Evolutionary conservation across 257 asterid genomes (phyloP).

Genomic region (Salvia hispanica): DNA sequence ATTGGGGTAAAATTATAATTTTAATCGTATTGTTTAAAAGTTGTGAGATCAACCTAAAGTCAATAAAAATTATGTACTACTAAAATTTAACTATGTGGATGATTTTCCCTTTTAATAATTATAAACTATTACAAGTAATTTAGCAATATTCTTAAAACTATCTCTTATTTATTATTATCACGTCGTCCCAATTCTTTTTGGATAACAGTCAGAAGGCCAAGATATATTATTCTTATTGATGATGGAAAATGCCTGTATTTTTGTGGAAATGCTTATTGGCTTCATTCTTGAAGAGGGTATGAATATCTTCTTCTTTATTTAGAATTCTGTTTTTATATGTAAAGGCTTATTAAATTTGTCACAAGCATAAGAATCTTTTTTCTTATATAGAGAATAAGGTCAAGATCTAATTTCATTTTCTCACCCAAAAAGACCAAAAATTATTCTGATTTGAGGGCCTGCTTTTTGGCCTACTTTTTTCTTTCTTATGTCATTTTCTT

Average conservation of each 20-base stretch:
- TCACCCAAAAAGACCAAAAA: not conserved
- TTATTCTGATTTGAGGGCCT: slow-evolving; percentile 1
- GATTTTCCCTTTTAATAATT: no score
- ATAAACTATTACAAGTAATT: no score
- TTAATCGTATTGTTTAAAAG: no score
- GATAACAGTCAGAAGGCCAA: not conserved
- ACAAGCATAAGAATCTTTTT: not conserved
- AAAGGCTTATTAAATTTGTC: slow-evolving; percentile 9
- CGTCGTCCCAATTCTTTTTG: not conserved
- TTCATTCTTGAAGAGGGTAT: not conserved
- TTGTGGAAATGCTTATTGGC: not conserved
- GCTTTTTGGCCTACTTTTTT: not conserved
- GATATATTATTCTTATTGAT: not conserved
- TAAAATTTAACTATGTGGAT: no score
- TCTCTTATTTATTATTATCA: not conserved
- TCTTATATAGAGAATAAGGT: not conserved
- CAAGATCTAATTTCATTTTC: not conserved
- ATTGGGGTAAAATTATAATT: no score
- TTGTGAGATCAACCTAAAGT: no score
- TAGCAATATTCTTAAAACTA: no score
- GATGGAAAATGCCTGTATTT: not conserved
- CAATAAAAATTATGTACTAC: no score
- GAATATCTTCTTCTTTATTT: not conserved
- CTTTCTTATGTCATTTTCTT: not conserved
- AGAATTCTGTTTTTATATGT: no score